Evolutionary conservation across 768 basidiomycete species (phyloP), one percentile per base, ranked within the genome.

Genomic region (Lactarius pseudohatsudake): DNA sequence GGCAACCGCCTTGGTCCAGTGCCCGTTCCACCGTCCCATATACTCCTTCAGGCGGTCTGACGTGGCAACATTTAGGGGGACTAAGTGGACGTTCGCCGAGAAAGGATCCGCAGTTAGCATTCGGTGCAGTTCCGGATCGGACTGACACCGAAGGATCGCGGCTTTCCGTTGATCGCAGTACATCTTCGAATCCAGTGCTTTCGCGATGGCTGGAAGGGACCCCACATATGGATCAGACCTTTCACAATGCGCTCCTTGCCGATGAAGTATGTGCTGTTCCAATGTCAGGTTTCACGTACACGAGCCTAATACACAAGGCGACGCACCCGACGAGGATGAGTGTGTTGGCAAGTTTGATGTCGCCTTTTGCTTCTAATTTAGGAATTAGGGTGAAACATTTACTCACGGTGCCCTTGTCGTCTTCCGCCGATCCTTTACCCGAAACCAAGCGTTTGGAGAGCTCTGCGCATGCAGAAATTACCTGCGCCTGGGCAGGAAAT

Each of bases 231-330:
- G n/a, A 20, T 8, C 57, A 28, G 26, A 92, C 94, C 94, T 84
- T 98, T 97, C 47, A 97, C 95, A 47, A 98, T 91, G 28, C 97
- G 87, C 76, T 99, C 97, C 76, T 99, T 99, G 47, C 97, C 97
- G 58, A 98, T 94, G 0, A 93, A 93, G 77, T 99, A 99, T 0
- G 97, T 98, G 11, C 94, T 94, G 66, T 47, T 62, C 18, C 28
- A 3, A 28, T 43, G 30, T 69, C 56, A 61, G 57, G 9, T n/a
- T 36, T 32, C 62, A 26, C 4, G 30, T 28, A 11, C 11, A 6
- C 4, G 1, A 16, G 43, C 55, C n/a, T 15, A 28, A 28, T 32
- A 34, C 69, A 28, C 20, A 15, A 58, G 20, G 18, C 28, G 6
- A 72, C 81, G 4, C 73, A 92, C 92, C 92, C 92, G 15, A 94